Base-by-base conservation (phyloP, 2,329 filamentous ascomycete species). In the Graphilbum sp. region DNA sequence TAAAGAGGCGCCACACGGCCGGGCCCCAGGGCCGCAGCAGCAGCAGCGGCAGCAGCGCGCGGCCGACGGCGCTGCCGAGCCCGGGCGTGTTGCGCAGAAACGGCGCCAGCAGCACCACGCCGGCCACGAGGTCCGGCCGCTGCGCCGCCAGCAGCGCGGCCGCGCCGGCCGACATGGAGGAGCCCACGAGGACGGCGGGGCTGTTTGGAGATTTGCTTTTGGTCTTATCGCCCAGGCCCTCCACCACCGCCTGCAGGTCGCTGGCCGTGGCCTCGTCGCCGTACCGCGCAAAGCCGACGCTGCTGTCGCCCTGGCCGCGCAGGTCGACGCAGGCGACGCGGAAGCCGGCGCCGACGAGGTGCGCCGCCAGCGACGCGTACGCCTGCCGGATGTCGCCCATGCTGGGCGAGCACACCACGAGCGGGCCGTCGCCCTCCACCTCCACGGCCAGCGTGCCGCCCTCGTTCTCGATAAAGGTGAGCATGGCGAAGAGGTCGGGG, bases 281-380 rank as follows among this genome's bases (percentile, higher is more conserved):
- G 36, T 45, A 46, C 25, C 17, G 20, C 4, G 9, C 9, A 17
- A 47, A 47, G 2, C 7, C 33, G 7, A 36, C 25, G 3, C 35
- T 35, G 18, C 43, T 40, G 32, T 46, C 46, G 38, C 42, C 42
- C 35, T 45, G 43, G 34, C 46, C 46, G 34, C 46, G 45, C 24
- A 45, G 41, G 35, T 48, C 46, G 12, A 43, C 16, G 17, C 43
- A 29, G 10, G 44, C 45, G 8, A 47, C 44, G 15, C 45, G 45
- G 44, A 35, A 48, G 27, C 46, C 46, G 11, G 43, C 37, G 12
- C 44, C 41, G 5, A 43, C 45, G 17, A 48, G 42, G 35, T 43
- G 40, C 13, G 38, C 31, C 11, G 46, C 45, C 13, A 48, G 36
- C 9, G 43, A 40, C 18, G 21, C 36, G 37, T 42, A 48, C 13